These are phyloP conservation scores for Dothistroma septosporum DNA, from an alignment of 2,329 filamentous ascomycete genomes.

Conservation along the genomic window DNA sequence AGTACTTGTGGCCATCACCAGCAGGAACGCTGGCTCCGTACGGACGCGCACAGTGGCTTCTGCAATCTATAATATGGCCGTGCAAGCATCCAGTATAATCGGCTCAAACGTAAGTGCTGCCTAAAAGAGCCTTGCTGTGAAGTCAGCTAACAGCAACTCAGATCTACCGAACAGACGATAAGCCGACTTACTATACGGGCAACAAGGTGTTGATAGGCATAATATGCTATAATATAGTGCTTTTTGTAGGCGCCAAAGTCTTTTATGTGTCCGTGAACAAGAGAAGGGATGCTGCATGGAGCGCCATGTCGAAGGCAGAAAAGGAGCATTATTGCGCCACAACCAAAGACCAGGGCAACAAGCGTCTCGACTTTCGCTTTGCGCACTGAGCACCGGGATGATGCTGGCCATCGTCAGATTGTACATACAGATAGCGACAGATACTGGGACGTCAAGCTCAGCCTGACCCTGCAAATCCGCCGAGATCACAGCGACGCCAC, in stretches of 20 bases:
- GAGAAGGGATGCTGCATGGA: constrained; percentile 42
- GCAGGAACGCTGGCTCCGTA: constrained; percentile 60
- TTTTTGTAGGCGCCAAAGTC: constrained; percentile 51
- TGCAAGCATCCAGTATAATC: constrained; percentile 41
- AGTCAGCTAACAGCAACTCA: constrained; percentile 1
- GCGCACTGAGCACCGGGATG: constrained; percentile 13
- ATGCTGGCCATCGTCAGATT: neutral
- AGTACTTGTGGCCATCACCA: constrained; percentile 58
- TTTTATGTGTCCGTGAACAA: constrained; percentile 54
- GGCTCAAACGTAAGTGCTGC: constrained; percentile 23
- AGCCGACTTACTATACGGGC: constrained; percentile 52
- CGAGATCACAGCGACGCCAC: neutral
- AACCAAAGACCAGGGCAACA: constrained; percentile 39
- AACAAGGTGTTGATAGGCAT: constrained; percentile 54
- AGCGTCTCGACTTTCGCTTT: constrained; percentile 41
- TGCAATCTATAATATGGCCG: constrained; percentile 55
- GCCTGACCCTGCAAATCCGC: neutral
- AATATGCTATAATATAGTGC: constrained; percentile 46
- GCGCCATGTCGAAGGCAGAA: constrained; percentile 48
- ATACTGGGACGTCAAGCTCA: neutral
- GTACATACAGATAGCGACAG: neutral
- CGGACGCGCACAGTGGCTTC: constrained; percentile 57
- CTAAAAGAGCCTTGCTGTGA: constrained; percentile 18
- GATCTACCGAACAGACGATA: constrained; percentile 54
- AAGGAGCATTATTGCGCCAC: constrained; percentile 32